These are phyloP conservation scores for Vitis hybrid DNA, from an alignment of 177 flowering plant species.

Conservation along the genomic window DNA sequence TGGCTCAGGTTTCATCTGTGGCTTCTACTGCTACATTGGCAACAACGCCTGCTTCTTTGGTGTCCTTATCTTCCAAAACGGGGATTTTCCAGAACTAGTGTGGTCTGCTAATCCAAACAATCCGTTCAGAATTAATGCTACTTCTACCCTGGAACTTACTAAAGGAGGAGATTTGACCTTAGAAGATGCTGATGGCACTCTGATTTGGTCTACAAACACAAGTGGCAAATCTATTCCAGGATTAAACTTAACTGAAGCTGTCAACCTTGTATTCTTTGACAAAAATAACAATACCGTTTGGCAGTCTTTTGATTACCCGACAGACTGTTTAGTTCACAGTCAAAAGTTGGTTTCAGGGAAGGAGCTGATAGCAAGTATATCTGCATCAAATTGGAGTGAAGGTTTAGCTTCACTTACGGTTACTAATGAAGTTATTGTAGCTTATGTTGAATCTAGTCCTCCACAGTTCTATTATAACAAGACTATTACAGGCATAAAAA, in stretches of 20 bases:
- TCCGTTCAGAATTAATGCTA: conserved; percentile 5
- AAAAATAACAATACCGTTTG: not conserved
- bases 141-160: conserved; percentile 2
- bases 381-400: not conserved
- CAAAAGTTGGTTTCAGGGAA: not conserved
- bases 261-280: not conserved
- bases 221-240: conserved; percentile 1
- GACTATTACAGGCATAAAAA: too few relatives aligned
- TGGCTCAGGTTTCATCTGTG: too few relatives aligned
- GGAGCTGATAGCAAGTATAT: conserved; percentile 1
- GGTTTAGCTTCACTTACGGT: not conserved
- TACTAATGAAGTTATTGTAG: not conserved
- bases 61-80: too few relatives aligned
- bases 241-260: not conserved
- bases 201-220: conserved; percentile 12
- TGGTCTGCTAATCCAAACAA: conserved; percentile 19
- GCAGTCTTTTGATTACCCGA: conserved; percentile 13
- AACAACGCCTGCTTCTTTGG: too few relatives aligned
- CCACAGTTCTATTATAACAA: not conserved
- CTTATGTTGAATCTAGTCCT: not conserved
- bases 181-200: conserved; percentile 1
- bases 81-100: not conserved
- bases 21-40: too few relatives aligned
- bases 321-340: not conserved
- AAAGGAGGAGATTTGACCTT: conserved; percentile 13